Evolutionary conservation across 495 filamentous ascomycete species (phyloP).

Genomic region (Trichoderma orchidacearum): DNA sequence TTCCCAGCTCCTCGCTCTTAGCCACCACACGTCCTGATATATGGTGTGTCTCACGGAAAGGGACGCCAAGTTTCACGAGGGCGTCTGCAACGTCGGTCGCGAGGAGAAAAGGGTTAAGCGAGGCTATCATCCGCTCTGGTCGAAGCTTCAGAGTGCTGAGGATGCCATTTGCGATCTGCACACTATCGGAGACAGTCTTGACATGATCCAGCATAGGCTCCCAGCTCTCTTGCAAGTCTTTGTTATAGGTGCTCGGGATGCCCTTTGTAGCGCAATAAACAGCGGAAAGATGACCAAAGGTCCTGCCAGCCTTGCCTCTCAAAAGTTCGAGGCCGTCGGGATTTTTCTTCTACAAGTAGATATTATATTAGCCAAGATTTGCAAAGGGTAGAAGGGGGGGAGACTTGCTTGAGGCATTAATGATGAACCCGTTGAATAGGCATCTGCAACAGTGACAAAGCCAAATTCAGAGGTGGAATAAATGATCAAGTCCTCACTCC

Average conservation of each 20-base stretch:
- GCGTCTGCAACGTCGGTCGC: constrained; percentile 45
- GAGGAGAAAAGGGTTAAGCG: constrained; percentile 42
- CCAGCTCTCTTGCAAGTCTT: constrained; percentile 77
- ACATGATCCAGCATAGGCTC: constrained; percentile 70
- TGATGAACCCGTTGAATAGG: constrained; percentile 61
- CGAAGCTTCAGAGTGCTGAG: constrained; percentile 52
- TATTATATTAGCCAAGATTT: constrained; percentile 38
- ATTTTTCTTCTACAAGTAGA: no score
- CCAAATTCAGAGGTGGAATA: constrained; percentile 65
- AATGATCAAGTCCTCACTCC: constrained; percentile 75
- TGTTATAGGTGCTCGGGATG: constrained; percentile 74
- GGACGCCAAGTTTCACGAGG: constrained; percentile 8
- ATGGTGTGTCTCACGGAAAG: constrained; percentile 59
- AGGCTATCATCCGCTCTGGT: constrained; percentile 57
- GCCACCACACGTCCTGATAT: constrained; percentile 56
- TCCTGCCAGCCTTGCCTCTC: constrained; percentile 42
- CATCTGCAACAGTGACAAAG: constrained; percentile 62
- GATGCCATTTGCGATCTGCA: constrained; percentile 68
- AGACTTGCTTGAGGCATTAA: constrained; percentile 87
- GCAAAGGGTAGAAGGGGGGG: no score
- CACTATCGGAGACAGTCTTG: constrained; percentile 65
- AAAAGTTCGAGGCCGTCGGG: no score
- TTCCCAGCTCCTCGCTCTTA: constrained; percentile 34
- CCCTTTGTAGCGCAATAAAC: no score
- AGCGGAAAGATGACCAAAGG: neutral